Percentiles rank a stretch among this genome's conserved stretches.
These are phyloP conservation scores for Curvularia eragrostidis DNA, from an alignment of 2,329 filamentous ascomycete genomes.

Conservation along the genomic window DNA sequence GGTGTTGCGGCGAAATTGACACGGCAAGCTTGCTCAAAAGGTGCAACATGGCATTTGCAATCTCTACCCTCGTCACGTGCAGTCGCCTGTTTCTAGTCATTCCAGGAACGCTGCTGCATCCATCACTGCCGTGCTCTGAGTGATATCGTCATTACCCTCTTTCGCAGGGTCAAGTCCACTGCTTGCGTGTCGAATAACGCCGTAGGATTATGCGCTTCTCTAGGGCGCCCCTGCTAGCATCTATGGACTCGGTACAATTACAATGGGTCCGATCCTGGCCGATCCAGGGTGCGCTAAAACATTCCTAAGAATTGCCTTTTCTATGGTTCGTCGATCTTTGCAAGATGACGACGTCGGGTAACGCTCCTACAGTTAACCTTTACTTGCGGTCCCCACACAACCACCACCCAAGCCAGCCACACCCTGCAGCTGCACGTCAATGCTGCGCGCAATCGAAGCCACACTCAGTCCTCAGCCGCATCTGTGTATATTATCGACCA, in stretches of 20 bases:
- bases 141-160: slow-evolving; percentile 11
- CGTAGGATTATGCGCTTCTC: slow-evolving; percentile 8
- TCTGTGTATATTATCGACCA: slow-evolving; percentile 10
- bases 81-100: background rate
- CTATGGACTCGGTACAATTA: slow-evolving; percentile 11
- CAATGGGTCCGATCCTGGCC: slow-evolving; percentile 12
- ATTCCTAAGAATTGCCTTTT: slow-evolving; percentile 12
- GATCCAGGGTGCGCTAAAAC: slow-evolving; percentile 9
- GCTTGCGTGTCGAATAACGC: slow-evolving; percentile 17
- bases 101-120: slow-evolving; percentile 8
- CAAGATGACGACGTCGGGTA: slow-evolving; percentile 11
- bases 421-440: slow-evolving; percentile 17
- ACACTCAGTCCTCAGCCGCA: slow-evolving; percentile 3
- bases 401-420: background rate
- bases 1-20: slow-evolving; percentile 2
- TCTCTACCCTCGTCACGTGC: slow-evolving; percentile 8
- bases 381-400: background rate
- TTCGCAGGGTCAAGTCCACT: slow-evolving; percentile 4
- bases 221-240: slow-evolving; percentile 13
- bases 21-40: slow-evolving; percentile 2
- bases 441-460: background rate
- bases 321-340: slow-evolving; percentile 15
- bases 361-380: slow-evolving; percentile 1
- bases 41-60: background rate
- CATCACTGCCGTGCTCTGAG: slow-evolving; percentile 1